phyloP scores from a whole-genome alignment of 1,284 basidiomycete genomes.

The Ustilago xerochloae region DNA sequence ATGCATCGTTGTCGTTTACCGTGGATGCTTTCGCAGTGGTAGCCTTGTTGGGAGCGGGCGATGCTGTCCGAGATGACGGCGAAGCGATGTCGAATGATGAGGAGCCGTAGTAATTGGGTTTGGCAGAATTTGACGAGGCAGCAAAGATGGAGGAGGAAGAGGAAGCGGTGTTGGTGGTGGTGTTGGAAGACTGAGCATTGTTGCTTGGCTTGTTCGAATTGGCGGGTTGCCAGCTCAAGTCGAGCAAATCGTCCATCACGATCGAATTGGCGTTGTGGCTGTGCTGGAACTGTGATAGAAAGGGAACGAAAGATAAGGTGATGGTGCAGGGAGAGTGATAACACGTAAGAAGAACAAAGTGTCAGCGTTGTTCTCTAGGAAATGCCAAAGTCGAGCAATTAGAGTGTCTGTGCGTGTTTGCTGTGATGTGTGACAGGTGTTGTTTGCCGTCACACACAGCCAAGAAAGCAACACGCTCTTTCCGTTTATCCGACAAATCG shows the following conservation, averaged over 20 bases:
- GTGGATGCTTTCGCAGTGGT: slow-evolving; percentile 2
- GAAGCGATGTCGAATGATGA: slow-evolving; percentile 6
- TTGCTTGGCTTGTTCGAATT: slow-evolving; percentile 14
- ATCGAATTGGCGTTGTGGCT: slow-evolving; percentile 26
- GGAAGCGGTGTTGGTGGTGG: not conserved
- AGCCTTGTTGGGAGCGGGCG: slow-evolving; percentile 9
- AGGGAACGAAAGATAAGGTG: not conserved
- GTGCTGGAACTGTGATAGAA: not conserved
- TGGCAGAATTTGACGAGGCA: slow-evolving; percentile 5
- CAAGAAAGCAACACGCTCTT: too few species aligned
- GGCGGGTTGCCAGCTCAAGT: slow-evolving; percentile 58
- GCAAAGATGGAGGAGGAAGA: slow-evolving; percentile 11
- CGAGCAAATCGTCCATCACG: slow-evolving; percentile 66
- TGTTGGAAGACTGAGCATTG: not conserved
- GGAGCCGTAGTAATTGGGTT: slow-evolving; percentile 31
- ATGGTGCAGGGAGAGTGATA: not conserved
- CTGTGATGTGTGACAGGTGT: too few species aligned
- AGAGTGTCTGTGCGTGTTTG: too few species aligned
- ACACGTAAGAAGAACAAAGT: not conserved
- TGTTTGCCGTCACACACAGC: too few species aligned
- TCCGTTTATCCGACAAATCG: too few species aligned
- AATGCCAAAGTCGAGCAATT: too few species aligned
- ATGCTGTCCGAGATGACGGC: slow-evolving; percentile 4
- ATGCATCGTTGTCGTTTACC: slow-evolving; percentile 43
- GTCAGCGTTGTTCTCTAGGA: too few species aligned